Conservation (phyloP, 2,329 filamentous ascomycete genomes). For the Aureobasidium sp. region DNA sequence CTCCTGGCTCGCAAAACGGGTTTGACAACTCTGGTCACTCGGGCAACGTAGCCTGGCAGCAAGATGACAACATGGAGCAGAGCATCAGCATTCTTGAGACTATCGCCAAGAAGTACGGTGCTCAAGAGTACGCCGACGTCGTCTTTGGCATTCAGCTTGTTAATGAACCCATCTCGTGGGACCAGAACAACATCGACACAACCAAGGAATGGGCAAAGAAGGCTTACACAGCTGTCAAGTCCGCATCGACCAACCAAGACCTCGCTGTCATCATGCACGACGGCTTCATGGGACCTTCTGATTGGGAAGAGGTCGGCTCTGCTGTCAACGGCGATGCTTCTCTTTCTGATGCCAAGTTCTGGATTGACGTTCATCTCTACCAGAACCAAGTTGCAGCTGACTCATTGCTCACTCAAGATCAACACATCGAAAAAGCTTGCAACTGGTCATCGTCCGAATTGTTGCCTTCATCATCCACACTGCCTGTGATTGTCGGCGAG, state of each 20-base stretch:
- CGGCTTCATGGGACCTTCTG: slow-evolving; percentile 27
- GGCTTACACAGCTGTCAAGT: slow-evolving; percentile 30
- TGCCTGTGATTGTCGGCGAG: slow-evolving; percentile 39
- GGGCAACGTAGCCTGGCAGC: slow-evolving; percentile 17
- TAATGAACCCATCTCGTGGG: slow-evolving; percentile 37
- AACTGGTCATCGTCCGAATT: slow-evolving; percentile 27
- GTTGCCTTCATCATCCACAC: slow-evolving; percentile 27
- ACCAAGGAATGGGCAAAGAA: slow-evolving; percentile 32
- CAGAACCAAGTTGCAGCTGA: slow-evolving; percentile 36
- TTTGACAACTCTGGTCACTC: slow-evolving; percentile 20
- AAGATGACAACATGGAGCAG: slow-evolving; percentile 24
- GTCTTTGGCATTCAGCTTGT: slow-evolving; percentile 39
- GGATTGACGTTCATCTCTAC: slow-evolving; percentile 40
- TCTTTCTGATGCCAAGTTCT: slow-evolving; percentile 31
- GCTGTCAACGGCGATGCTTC: slow-evolving; percentile 24
- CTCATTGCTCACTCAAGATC: slow-evolving; percentile 31
- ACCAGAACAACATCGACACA: slow-evolving; percentile 29
- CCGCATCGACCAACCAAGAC: slow-evolving; percentile 27
- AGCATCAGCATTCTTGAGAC: slow-evolving; percentile 33
- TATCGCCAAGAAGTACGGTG: slow-evolving; percentile 37
- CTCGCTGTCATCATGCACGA: slow-evolving; percentile 37
- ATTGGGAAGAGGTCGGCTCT: slow-evolving; percentile 27
- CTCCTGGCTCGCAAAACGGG: slow-evolving; percentile 64
- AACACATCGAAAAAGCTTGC: slow-evolving; percentile 39
- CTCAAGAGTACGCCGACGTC: slow-evolving; percentile 33